These are phyloP conservation scores for Pseudevernia furfuracea DNA, from an alignment of 495 filamentous ascomycete species.

Conservation along the genomic window DNA sequence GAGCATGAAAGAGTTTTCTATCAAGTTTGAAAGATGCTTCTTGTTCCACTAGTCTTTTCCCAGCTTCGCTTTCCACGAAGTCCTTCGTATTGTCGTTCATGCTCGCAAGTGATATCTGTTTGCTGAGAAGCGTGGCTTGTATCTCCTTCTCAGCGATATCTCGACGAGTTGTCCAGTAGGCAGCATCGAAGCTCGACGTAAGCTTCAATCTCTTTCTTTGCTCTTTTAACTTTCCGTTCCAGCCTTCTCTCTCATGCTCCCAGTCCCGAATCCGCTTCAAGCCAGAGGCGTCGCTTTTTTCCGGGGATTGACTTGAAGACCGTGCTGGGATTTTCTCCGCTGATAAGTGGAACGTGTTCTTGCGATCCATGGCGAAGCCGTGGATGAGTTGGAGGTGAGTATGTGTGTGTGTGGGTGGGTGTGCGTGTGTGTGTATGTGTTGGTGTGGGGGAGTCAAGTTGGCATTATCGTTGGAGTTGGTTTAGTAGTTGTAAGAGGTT, in stretches of 20 bases:
- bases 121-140: not conserved
- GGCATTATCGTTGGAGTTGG: too few species aligned
- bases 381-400: conserved; percentile 1
- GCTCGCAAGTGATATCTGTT: conserved; percentile 3
- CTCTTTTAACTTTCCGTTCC: not conserved
- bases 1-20: not conserved
- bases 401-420: too few species aligned
- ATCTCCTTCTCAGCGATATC: not conserved
- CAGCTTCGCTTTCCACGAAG: not conserved
- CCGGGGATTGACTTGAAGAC: not conserved
- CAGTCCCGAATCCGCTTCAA: not conserved
- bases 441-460: too few species aligned
- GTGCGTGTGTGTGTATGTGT: too few species aligned
- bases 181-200: not conserved
- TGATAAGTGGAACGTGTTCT: not conserved
- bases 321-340: not conserved
- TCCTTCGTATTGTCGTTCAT: not conserved
- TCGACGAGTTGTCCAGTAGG: conserved; percentile 4
- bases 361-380: not conserved
- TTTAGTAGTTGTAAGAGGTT: too few species aligned
- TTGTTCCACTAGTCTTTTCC: not conserved
- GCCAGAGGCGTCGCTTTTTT: not conserved
- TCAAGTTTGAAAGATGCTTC: not conserved
- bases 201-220: conserved; percentile 3
- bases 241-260: not conserved